phyloP scores from a whole-genome alignment of 2,329 filamentous ascomycete genomes.

The Curvularia hawaiiensis region DNA sequence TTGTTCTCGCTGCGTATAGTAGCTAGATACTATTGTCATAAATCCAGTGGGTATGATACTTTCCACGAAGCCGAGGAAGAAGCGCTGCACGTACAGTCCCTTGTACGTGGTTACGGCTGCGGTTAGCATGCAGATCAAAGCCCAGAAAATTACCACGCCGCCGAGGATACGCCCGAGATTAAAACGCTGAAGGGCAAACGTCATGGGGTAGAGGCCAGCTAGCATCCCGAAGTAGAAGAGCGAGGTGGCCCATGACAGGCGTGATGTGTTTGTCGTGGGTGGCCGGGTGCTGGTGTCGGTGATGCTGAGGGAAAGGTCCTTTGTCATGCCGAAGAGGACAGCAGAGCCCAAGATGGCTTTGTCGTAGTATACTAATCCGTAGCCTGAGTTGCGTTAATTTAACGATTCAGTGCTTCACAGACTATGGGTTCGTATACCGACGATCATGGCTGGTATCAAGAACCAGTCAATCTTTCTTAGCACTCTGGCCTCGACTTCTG shows the following conservation, averaged over 20 bases:
- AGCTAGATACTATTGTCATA: constrained; percentile 57
- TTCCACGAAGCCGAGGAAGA: constrained; percentile 63
- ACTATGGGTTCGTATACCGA: constrained; percentile 31
- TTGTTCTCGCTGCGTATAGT: constrained; percentile 51
- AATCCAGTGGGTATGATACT: constrained; percentile 62
- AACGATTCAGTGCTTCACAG: background rate
- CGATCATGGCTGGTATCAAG: constrained; percentile 68
- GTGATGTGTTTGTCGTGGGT: constrained; percentile 65
- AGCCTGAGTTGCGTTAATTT: constrained; percentile 45
- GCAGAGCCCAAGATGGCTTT: constrained; percentile 78
- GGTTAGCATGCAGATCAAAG: constrained; percentile 69
- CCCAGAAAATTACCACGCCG: constrained; percentile 68
- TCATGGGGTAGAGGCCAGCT: constrained; percentile 74
- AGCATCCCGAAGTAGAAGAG: constrained; percentile 84
- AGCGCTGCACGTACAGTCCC: constrained; percentile 64
- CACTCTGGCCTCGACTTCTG: constrained; percentile 60
- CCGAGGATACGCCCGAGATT: constrained; percentile 68
- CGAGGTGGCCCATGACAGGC: constrained; percentile 77
- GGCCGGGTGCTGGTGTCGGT: constrained; percentile 58
- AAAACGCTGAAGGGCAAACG: constrained; percentile 72
- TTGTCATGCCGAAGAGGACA: constrained; percentile 76
- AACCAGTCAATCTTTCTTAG: constrained; percentile 70
- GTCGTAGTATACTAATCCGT: constrained; percentile 73
- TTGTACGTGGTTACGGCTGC: constrained; percentile 67
- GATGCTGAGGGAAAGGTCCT: constrained; percentile 66